Base-by-base conservation (phyloP, 2,329 filamentous ascomycete genomes). In the Byssoonygena ceratinophila region DNA sequence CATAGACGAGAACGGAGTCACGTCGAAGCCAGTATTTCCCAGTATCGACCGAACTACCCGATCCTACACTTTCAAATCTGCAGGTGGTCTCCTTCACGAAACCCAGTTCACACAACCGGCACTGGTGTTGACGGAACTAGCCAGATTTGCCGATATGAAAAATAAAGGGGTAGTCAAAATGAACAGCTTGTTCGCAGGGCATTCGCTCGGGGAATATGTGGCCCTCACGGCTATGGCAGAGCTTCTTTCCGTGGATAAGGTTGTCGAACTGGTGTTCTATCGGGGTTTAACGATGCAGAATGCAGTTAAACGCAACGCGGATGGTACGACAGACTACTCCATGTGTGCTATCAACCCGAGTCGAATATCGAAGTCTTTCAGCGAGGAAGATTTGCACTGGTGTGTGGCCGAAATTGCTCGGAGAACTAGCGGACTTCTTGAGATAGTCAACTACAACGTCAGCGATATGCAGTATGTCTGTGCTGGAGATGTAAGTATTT, bases 341-440 rank as follows among this genome's bases (percentile, higher is more conserved):
- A 98, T 98, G 92, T 96, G 91, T 70, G 92, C 92, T 52, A 90
- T 98, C 71, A 98, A 98, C 76, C 92, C 92, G 32, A 95, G 89
- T 76, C 84, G 92, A 59, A 95, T 98, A 69, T 94, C 87, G 65
- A 95, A 94, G 80, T 95, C 88, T 1, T 98, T 98, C 79, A 95
- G 94, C 73, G 92, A 98, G 74, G 85, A 92, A 68, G 92, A 91
- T 39, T 78, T 98, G 58, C 90, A 94, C 67, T 98, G 95, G 66
- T 89, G 97, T 34, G 90, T 97, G 20, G 87, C 87, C 76, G 95
- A 88, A 73, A 91, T 98, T 62, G 78, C 89, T 0, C 90, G 95
- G 69, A 84, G 87, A 68, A 97, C 92, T 4, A 84, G 84, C 54
- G 97, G 92, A 92, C 78, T 98, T 36, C 74, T 98, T 58, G 92